Percentiles rank a stretch among this genome's conserved stretches.
phyloP scores from a whole-genome alignment of 345 rosid species.

The Rhodamnia argentea region DNA sequence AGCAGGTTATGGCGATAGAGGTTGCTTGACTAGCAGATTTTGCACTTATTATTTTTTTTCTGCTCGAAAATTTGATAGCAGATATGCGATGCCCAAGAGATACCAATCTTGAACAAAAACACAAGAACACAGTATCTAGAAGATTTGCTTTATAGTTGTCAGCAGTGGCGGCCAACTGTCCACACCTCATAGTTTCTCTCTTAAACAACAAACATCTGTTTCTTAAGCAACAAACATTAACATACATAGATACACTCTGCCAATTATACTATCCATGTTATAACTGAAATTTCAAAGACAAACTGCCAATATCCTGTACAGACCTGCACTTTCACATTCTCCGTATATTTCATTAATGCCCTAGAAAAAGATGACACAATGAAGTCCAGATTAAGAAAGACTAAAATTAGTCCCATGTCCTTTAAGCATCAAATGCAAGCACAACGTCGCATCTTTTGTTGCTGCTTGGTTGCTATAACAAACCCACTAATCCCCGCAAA shows the following conservation, averaged over 20 bases:
- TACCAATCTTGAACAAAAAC: neutral
- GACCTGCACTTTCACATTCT: neutral
- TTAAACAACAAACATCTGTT: neutral
- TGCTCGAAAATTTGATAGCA: neutral
- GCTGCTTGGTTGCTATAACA: neutral
- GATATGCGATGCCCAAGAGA: neutral
- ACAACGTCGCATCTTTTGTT: neutral
- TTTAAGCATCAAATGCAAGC: neutral
- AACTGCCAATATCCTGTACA: neutral
- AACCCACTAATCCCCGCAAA: neutral
- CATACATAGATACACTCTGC: neutral
- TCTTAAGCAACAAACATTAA: neutral
- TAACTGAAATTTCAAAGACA: neutral
- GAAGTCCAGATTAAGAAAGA: neutral
- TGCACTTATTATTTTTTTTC: neutral
- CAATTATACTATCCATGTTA: neutral
- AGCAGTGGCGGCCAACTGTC: neutral
- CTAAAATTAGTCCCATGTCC: neutral
- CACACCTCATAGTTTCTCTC: neutral
- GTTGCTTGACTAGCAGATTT: neutral
- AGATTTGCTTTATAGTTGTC: neutral
- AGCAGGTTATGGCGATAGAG: neutral
- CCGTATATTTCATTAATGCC: neutral
- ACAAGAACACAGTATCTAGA: neutral
- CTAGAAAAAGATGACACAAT: too few relatives aligned